These are phyloP conservation scores for Fusarium xyrophilum DNA, from an alignment of 2,329 filamentous ascomycete species.

Conservation along the genomic window DNA sequence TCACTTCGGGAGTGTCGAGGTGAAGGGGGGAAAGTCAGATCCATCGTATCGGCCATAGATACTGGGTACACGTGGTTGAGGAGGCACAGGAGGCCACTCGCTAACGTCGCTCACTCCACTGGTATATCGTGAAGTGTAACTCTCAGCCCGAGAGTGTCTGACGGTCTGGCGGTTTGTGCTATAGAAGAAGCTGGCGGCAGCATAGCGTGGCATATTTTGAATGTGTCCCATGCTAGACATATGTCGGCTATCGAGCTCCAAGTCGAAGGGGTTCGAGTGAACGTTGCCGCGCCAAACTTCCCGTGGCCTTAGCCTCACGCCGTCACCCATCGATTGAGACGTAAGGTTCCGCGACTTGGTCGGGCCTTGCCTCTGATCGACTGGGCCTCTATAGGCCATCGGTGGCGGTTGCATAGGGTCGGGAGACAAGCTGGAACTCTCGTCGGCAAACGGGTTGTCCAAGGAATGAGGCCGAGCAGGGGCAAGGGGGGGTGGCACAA, in stretches of 20 bases:
- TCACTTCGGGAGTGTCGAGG: constrained; percentile 29
- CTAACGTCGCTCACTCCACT: constrained; percentile 55
- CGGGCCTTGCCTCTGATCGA: constrained; percentile 58
- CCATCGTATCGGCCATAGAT: constrained; percentile 26
- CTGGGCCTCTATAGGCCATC: constrained; percentile 55
- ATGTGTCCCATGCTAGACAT: constrained; percentile 30
- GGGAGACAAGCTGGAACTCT: constrained; percentile 51
- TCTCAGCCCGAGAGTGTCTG: constrained; percentile 50
- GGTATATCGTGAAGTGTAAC: constrained; percentile 55
- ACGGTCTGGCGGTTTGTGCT: constrained; percentile 52
- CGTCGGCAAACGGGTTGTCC: constrained; percentile 56
- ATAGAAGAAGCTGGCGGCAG: constrained; percentile 38
- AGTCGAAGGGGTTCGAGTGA: constrained; percentile 69
- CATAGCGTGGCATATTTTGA: constrained; percentile 32
- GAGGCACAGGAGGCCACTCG: constrained; percentile 39
- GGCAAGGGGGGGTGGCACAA: constrained; percentile 49
- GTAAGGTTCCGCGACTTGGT: constrained; percentile 47
- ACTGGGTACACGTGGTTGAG: constrained; percentile 11
- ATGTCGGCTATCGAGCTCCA: constrained; percentile 53
- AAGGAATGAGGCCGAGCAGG: constrained; percentile 35
- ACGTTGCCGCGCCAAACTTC: constrained; percentile 61
- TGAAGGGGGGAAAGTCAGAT: constrained; percentile 19
- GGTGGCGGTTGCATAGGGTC: constrained; percentile 42
- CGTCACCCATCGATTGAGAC: constrained; percentile 41
- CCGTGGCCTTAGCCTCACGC: constrained; percentile 43